Evolutionary conservation across 306 rosid species (phyloP).

Genomic region (Corylus avellana): DNA sequence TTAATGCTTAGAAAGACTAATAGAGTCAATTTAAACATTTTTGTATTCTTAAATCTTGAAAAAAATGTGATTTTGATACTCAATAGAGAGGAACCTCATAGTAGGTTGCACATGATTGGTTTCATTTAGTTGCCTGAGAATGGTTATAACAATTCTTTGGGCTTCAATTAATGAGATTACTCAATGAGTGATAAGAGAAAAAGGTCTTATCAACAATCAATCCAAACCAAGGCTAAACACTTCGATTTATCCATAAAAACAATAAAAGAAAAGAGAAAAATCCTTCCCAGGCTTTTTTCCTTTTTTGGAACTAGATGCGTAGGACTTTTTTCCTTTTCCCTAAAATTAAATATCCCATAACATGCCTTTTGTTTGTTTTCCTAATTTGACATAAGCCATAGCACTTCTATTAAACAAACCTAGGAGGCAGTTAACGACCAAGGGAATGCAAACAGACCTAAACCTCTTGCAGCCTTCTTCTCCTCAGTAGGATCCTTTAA

Average conservation of each 20-base stretch:
- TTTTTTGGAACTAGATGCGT: not conserved
- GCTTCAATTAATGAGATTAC: not conserved
- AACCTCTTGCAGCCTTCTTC: constrained; percentile 95
- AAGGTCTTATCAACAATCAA: not conserved
- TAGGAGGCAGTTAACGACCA: constrained; percentile 5
- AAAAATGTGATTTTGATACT: not conserved
- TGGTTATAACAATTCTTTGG: not conserved
- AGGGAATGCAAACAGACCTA: constrained; percentile 58
- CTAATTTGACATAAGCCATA: not conserved
- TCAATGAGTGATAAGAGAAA: not conserved
- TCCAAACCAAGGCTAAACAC: not conserved
- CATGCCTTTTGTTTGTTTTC: not conserved
- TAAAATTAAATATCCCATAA: not conserved
- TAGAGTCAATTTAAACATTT: not conserved
- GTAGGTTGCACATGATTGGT: not conserved
- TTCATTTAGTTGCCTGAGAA: not conserved
- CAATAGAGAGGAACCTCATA: not conserved
- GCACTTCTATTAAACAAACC: not conserved
- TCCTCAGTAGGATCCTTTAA: constrained; percentile 79
- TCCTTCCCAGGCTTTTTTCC: not conserved
- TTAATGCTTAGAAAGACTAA: not conserved
- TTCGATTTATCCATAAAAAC: not conserved
- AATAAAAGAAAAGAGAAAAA: not conserved
- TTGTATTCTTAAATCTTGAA: not conserved
- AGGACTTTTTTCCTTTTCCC: not conserved